Conservation (phyloP, 1,139 yeast genomes). For the Debaryomyces coudertii region DNA sequence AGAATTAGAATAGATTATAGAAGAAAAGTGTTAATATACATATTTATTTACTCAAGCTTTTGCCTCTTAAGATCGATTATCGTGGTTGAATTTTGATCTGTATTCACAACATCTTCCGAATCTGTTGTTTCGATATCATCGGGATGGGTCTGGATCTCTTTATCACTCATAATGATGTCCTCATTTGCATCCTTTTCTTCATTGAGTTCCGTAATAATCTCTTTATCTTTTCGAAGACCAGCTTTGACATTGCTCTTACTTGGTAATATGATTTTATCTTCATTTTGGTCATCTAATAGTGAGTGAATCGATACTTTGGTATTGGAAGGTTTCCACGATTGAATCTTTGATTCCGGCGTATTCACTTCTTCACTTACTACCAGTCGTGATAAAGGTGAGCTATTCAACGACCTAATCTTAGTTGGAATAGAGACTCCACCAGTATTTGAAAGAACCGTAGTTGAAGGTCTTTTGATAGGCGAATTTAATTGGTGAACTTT, state of each 20-base stretch:
- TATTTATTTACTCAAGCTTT: conserved; percentile 4
- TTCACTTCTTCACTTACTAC: background rate
- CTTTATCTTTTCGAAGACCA: background rate
- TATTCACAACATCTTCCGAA: background rate
- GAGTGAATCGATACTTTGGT: conserved; percentile 38
- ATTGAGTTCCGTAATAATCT: background rate
- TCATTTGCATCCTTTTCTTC: conserved; percentile 1
- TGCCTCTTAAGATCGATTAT: conserved; percentile 5
- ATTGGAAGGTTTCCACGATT: background rate
- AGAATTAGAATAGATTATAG: conserved; percentile 4
- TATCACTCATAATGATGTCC: background rate
- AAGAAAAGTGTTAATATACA: conserved; percentile 1
- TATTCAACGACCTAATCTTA: conserved; percentile 14
- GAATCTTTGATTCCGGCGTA: conserved; percentile 8
- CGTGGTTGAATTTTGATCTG: background rate
- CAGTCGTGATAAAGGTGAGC: conserved; percentile 20
- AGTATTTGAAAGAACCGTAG: background rate
- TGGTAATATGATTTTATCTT: conserved; percentile 1
- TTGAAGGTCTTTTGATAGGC: conserved; percentile 4
- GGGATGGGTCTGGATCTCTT: background rate
- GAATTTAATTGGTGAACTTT: background rate
- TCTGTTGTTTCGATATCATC: background rate
- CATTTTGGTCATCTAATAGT: conserved; percentile 25
- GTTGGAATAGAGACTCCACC: background rate
- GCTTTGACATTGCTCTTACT: background rate